phyloP scores from a whole-genome alignment of 768 basidiomycete species.

The Russula sp. region DNA sequence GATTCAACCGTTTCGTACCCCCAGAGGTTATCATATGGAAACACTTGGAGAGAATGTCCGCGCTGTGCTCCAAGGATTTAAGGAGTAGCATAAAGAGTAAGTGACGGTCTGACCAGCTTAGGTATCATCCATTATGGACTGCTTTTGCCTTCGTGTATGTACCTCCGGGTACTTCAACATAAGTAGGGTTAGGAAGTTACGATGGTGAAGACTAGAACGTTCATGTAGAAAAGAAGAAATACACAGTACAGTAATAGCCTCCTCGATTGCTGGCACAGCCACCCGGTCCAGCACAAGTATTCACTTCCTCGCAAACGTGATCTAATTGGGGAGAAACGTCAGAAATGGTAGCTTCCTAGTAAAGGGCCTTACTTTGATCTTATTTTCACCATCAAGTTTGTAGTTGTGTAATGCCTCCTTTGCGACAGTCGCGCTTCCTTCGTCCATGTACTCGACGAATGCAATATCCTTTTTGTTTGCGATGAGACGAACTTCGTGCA shows the following conservation, averaged over 20 bases:
- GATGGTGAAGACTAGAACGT: background rate
- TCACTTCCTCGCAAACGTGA: conserved; percentile 24
- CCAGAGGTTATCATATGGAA: conserved; percentile 27
- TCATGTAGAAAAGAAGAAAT: conserved; percentile 4
- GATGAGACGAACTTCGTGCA: conserved; percentile 97
- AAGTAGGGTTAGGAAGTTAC: background rate
- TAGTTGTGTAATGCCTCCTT: conserved; percentile 97
- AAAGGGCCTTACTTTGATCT: conserved; percentile 73
- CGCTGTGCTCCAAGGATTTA: conserved; percentile 26
- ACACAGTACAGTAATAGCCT: conserved; percentile 11
- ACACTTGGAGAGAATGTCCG: conserved; percentile 27
- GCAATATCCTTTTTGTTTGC: conserved; percentile 97
- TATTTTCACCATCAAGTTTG: conserved; percentile 95
- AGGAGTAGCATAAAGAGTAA: background rate
- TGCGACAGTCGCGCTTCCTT: conserved; percentile 80
- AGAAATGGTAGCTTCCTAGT: background rate
- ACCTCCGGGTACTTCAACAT: background rate
- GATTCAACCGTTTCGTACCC: background rate
- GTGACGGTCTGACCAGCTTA: background rate
- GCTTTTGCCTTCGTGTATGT: background rate
- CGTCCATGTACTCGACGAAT: conserved; percentile 97
- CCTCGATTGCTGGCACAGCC: conserved; percentile 2
- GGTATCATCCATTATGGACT: background rate
- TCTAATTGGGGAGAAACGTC: conserved; percentile 9
- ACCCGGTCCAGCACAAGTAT: background rate